These are phyloP conservation scores for Schizothecium vesticola DNA, from an alignment of 495 filamentous ascomycete species.

Conservation along the genomic window DNA sequence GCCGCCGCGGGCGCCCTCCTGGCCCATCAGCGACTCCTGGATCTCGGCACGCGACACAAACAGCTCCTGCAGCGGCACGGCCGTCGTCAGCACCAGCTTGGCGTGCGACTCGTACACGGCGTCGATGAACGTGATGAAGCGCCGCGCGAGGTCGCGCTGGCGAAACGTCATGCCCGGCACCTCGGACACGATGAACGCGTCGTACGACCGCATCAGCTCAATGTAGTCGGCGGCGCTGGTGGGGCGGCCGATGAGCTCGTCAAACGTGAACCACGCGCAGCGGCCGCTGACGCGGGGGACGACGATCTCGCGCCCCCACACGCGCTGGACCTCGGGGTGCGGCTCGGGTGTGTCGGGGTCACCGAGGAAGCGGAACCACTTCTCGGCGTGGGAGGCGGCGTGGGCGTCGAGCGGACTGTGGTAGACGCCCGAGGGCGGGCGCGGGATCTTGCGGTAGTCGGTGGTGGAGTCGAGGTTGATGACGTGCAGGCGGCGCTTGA, in stretches of 20 bases:
- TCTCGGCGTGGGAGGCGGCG: slow-evolving; percentile 74
- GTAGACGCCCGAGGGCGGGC: slow-evolving; percentile 90
- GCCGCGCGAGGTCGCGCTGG: slow-evolving; percentile 79
- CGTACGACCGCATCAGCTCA: slow-evolving; percentile 84
- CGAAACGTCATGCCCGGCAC: slow-evolving; percentile 86
- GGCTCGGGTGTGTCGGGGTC: slow-evolving; percentile 75
- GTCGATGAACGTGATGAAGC: slow-evolving; percentile 97
- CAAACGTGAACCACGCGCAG: slow-evolving; percentile 83
- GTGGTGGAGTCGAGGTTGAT: slow-evolving; percentile 93
- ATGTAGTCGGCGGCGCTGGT: slow-evolving; percentile 92
- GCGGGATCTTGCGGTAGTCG: slow-evolving; percentile 94
- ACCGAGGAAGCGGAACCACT: slow-evolving; percentile 92
- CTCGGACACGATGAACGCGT: slow-evolving; percentile 85
- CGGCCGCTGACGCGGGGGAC: slow-evolving; percentile 84
- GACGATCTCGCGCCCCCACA: slow-evolving; percentile 87
- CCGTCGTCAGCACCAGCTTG: slow-evolving; percentile 91
- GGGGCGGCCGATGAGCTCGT: slow-evolving; percentile 80
- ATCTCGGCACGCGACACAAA: slow-evolving; percentile 85
- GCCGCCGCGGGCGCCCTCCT: slow-evolving; percentile 31
- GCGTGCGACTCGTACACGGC: slow-evolving; percentile 83
- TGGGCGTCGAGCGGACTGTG: slow-evolving; percentile 71
- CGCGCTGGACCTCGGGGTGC: slow-evolving; percentile 67
- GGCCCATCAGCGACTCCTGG: slow-evolving; percentile 41
- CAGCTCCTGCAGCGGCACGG: slow-evolving; percentile 73
- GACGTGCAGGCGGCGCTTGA: slow-evolving; percentile 75